Evolutionary conservation across 192 early-diverging fungal species (phyloP), one percentile per base, ranked within the genome.

Genomic region (Neocallimastix lanati): DNA sequence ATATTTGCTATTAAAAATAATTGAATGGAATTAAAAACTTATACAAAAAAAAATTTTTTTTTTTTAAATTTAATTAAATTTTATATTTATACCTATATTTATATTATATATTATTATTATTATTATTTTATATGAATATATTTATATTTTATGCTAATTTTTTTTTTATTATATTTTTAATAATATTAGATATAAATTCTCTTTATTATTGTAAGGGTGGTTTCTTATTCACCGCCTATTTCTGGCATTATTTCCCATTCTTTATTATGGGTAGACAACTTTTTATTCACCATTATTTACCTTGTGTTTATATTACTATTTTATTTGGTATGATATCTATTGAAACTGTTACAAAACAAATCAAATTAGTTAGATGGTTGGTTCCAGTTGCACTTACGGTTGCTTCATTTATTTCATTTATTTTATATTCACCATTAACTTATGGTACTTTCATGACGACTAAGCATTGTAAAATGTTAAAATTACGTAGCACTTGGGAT

Each of bases 201-300:
- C 28, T 78, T 4, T 67, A n/a, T 67, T 87, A 89, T 80, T 25
- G 80, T n/a, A 76, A 81, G 28, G 87, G 88, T 38, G 94, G 94
- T 33, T 96, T 96, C 87, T 88, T 97, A 82, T 91, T 93, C 79
- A 80, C 94, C 40, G 92, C 89, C 28, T 98, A 94, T 93, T 81
- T 84, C 28, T 84, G 93, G 58, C 96, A 97, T 85, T 96, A 93
- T 82, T 38, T 93, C 18, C 94, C 95, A 27, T 97, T 97, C 84
- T 95, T 93, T 85, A 81, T 95, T 25, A 95, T 97, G 94, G 86
- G 85, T 28, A 93, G 95, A 33, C 94, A 95, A 83, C 87, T 95
- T 36, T 97, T 98, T 83, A 84, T 96, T 80, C 96, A 97, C 82
- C 96, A 98, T 81, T 98, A 97, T 82, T 87, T 96, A 16, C 96